phyloP scores from a whole-genome alignment of 2,329 filamentous ascomycete species.

The Aspergillus calidoustus region DNA sequence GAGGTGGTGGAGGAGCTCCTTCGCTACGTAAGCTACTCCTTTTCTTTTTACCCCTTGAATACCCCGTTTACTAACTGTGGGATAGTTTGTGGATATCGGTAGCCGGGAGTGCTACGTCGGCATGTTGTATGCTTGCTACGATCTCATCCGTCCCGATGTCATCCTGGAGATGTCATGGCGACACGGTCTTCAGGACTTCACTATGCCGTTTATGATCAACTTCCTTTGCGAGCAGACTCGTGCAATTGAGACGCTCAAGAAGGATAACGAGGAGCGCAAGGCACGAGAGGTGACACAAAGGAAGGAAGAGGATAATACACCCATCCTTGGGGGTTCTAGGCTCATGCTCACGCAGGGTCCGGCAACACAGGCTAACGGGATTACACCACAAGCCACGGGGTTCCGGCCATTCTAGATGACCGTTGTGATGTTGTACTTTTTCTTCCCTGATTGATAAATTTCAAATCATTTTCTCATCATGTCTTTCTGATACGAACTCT shows the following conservation, averaged over 20 bases:
- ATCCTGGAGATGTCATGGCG: constrained; percentile 98
- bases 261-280: constrained; percentile 95
- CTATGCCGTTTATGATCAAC: constrained; percentile 99
- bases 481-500: constrained; percentile 13
- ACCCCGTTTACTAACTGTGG: constrained; percentile 37
- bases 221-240: constrained; percentile 88
- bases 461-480: constrained; percentile 10
- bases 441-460: constrained; percentile 17
- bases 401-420: constrained; percentile 60
- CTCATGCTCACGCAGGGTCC: constrained; percentile 97
- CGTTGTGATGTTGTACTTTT: constrained; percentile 22
- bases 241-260: constrained; percentile 82
- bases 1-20: constrained; percentile 95
- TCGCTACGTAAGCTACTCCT: constrained; percentile 78
- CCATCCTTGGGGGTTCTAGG: constrained; percentile 84
- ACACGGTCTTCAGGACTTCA: constrained; percentile 90
- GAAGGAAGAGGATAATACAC: constrained; percentile 90
- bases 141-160: constrained; percentile 89
- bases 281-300: constrained; percentile 71
- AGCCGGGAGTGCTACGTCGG: constrained; percentile 99
- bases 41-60: constrained; percentile 1
- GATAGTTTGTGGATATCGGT: constrained; percentile 96
- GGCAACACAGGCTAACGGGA: constrained; percentile 79
- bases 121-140: constrained; percentile 98
- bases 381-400: constrained; percentile 85